phyloP scores from a whole-genome alignment of 768 basidiomycete species.

The Neoboletus subvelutipes region DNA sequence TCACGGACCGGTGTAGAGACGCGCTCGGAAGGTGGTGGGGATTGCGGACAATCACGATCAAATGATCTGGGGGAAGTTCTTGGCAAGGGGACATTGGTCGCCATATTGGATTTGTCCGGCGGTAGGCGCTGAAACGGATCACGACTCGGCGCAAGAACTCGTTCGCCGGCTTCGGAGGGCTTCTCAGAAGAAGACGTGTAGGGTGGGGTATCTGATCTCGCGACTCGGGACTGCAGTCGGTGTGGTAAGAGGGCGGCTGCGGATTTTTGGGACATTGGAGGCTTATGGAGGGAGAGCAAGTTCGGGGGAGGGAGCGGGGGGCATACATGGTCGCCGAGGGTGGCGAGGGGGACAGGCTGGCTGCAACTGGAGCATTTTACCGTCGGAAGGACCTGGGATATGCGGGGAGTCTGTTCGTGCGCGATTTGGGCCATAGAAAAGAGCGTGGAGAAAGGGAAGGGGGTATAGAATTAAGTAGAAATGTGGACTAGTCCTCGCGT shows the following conservation, averaged over 20 bases:
- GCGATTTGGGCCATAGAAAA: slow-evolving; percentile 28
- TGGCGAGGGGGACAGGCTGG: slow-evolving; percentile 64
- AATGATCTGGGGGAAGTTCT: not conserved
- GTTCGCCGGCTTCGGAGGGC: slow-evolving; percentile 4
- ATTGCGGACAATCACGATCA: slow-evolving; percentile 6
- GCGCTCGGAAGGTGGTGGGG: slow-evolving; percentile 12
- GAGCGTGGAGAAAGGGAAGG: slow-evolving; percentile 9
- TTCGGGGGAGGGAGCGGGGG: slow-evolving; percentile 46
- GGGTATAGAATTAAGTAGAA: slow-evolving; percentile 29
- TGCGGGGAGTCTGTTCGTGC: slow-evolving; percentile 21
- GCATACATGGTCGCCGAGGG: slow-evolving; percentile 81
- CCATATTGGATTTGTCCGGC: slow-evolving; percentile 22
- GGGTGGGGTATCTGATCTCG: slow-evolving; percentile 17
- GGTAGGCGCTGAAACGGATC: slow-evolving; percentile 30
- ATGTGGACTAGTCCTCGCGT: slow-evolving; percentile 10
- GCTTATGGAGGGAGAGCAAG: slow-evolving; percentile 32
- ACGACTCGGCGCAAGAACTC: slow-evolving; percentile 12
- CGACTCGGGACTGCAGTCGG: slow-evolving; percentile 48
- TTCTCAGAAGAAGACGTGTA: slow-evolving; percentile 8
- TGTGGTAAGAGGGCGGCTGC: slow-evolving; percentile 48
- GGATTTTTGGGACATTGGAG: slow-evolving; percentile 39
- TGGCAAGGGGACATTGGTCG: slow-evolving; percentile 7
- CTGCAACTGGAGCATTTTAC: slow-evolving; percentile 85
- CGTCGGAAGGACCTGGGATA: slow-evolving; percentile 72
- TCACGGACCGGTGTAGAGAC: slow-evolving; percentile 18